Base-by-base conservation (phyloP, 1,139 yeast genomes). In the Pichia terricola region DNA sequence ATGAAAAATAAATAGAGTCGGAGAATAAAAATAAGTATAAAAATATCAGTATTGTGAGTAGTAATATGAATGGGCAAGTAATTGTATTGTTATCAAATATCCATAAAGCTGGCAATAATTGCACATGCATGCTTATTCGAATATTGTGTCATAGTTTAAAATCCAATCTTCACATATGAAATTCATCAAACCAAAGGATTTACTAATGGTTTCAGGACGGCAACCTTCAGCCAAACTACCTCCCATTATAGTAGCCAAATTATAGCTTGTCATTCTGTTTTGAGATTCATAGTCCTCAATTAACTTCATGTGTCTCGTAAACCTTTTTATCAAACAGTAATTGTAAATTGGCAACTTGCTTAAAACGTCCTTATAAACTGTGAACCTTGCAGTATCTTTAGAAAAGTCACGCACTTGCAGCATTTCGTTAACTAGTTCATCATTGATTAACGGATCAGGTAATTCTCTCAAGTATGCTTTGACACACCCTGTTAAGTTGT, bases 401-500 rank as follows among this genome's bases (percentile, higher is more conserved):
- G 62, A 54, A n/a, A 60, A 45, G 27, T 69, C 70, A 48, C 69
- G 70, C 28, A 62, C 53, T 9, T 45, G 42, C 9, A 75, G 68
- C 56, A 80, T 75, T 38, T 68, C 70, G 2, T 69, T 68, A 28
- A 84, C 74, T 46, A 80, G 69, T 30, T 70, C 70, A 39, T 72
- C 75, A 0, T 94, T 79, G 45, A 91, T 72, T 36, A 89, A 64
- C 1, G 96, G 86, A 56, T 89, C 95, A 0, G 96, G 96, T 40
- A 91, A 66, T 55, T 88, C 97, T 52, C 98, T 74, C 53, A 91
- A 66, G 58, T 77, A 89, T 49, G 84, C 73, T 62, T 91, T 91
- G 54, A 91, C 81, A 55, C 94, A 79, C 38, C 96, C 94, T 2
- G 97, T 89, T 40, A 88, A 77, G 1, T 95, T 84, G 61, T 91